phyloP scores from a whole-genome alignment of 805 yeast genomes.

The Kodamaea jinghongensis region DNA sequence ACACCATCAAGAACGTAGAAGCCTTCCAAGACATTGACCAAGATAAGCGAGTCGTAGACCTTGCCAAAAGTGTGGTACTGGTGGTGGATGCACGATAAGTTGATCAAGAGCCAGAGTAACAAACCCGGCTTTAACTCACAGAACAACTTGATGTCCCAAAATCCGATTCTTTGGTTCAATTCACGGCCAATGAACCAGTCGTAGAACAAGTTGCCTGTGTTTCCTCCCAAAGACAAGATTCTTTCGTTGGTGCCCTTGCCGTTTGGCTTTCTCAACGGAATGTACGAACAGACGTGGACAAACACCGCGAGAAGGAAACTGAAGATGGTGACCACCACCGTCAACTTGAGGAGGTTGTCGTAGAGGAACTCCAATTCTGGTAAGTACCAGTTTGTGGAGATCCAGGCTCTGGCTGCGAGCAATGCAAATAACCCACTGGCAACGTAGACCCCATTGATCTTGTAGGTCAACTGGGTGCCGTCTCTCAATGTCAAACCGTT shows the following conservation, averaged over 20 bases:
- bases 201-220: constrained; percentile 68
- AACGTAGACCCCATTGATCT: constrained; percentile 75
- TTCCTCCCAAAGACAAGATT: constrained; percentile 83
- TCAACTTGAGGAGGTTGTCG: constrained; percentile 62
- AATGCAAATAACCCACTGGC: constrained; percentile 36
- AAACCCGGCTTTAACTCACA: constrained; percentile 95
- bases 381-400: constrained; percentile 48
- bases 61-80: constrained; percentile 63
- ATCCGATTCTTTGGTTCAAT: constrained; percentile 83
- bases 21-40: constrained; percentile 69
- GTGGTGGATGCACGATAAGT: constrained; percentile 76
- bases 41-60: constrained; percentile 66
- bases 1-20: constrained; percentile 91
- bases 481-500: constrained; percentile 75
- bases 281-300: constrained; percentile 66
- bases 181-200: constrained; percentile 99
- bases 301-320: constrained; percentile 60
- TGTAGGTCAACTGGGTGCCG: constrained; percentile 66
- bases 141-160: constrained; percentile 84
- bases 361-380: constrained; percentile 83
- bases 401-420: constrained; percentile 51
- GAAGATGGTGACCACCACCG: constrained; percentile 60
- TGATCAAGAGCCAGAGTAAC: constrained; percentile 78
- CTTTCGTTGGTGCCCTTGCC: constrained; percentile 59
- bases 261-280: constrained; percentile 52